These are phyloP conservation scores for Solanum tacnaense DNA, from an alignment of 257 asterid genomes.

Conservation along the genomic window DNA sequence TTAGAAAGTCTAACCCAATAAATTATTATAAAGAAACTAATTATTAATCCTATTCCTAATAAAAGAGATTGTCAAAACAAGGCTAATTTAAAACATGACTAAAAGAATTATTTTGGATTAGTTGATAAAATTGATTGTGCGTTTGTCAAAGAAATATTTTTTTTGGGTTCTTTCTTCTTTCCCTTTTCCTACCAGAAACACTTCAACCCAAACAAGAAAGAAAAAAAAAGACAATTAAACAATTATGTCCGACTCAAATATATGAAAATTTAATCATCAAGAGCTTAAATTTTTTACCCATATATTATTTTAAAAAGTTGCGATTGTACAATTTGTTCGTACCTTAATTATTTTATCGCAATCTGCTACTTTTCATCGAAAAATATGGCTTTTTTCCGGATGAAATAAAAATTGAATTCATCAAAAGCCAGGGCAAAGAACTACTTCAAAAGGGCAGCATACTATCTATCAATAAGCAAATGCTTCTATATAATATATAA, in stretches of 20 bases:
- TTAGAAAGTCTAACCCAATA: no score
- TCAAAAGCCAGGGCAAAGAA: not conserved
- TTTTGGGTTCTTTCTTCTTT: no score
- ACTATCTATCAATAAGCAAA: not conserved
- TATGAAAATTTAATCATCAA: no score
- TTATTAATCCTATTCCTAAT: not conserved
- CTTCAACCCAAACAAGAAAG: no score
- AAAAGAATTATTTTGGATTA: no score
- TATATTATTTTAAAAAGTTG: not conserved
- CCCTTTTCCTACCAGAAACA: no score
- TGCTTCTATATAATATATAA: not conserved
- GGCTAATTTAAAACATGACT: no score
- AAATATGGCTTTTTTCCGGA: not conserved
- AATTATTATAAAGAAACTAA: not conserved
- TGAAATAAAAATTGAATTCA: not conserved
- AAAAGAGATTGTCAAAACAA: not conserved
- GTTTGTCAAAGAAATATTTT: no score
- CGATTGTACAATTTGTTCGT: not conserved
- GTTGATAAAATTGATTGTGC: no score
- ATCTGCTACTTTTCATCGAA: not conserved
- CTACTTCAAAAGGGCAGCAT: not conserved
- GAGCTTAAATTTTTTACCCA: not conserved
- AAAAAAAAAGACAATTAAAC: no score
- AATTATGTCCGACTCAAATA: not conserved
- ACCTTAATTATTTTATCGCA: not conserved